Evolutionary conservation across 768 basidiomycete species (phyloP).

Genomic region (Leccinellum luteum): DNA sequence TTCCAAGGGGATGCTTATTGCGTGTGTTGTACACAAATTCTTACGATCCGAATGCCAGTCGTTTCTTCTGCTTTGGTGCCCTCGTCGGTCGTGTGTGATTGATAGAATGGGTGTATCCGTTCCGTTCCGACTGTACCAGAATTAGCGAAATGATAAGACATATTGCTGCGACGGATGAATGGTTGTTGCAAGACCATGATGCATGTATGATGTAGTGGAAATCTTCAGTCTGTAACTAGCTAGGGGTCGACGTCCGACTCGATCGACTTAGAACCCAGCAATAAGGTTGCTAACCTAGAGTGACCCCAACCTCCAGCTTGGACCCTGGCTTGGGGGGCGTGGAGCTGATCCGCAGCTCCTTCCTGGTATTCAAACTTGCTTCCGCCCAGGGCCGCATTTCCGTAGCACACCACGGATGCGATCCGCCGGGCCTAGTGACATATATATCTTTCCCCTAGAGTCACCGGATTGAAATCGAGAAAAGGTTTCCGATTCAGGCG

Average conservation of each 20-base stretch:
- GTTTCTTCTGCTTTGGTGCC: not conserved
- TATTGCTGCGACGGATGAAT: not conserved
- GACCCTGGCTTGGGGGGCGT: not conserved
- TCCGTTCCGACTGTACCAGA: too few species aligned
- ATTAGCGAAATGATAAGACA: not conserved
- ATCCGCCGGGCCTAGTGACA: not conserved
- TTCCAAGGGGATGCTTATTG: slow-evolving; percentile 14
- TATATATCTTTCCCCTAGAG: not conserved
- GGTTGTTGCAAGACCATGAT: not conserved
- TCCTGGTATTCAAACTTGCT: not conserved
- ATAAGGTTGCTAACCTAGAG: not conserved
- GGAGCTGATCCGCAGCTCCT: not conserved
- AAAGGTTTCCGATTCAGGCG: too few species aligned
- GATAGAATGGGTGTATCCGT: not conserved
- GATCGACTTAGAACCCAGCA: not conserved
- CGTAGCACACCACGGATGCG: not conserved
- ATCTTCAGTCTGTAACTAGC: too few species aligned
- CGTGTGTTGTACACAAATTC: slow-evolving; percentile 15
- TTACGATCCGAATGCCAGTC: slow-evolving; percentile 16
- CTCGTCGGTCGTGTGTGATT: too few species aligned
- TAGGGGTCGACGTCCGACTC: too few species aligned
- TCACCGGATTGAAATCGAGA: not conserved
- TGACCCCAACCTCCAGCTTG: not conserved
- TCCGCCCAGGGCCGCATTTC: not conserved
- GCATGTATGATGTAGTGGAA: too few species aligned